Conservation (phyloP, 768 basidiomycete genomes). For the Lactarius evosmus region DNA sequence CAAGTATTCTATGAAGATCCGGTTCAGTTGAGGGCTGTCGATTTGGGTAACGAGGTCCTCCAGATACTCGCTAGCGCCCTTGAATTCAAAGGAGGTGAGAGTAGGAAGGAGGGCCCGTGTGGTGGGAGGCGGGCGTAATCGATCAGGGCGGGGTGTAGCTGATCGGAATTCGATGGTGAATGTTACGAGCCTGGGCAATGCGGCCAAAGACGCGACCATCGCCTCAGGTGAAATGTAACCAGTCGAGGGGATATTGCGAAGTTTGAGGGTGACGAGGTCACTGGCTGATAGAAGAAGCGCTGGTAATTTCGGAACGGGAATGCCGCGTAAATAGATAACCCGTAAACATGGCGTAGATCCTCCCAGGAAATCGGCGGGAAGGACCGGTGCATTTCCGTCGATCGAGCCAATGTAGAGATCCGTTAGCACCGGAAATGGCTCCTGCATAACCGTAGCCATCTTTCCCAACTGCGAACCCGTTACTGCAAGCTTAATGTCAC, state of each 20-base stretch:
- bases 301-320: background rate
- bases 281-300: too few species aligned
- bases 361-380: too few species aligned
- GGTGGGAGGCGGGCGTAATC: background rate
- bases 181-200: background rate
- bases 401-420: slow-evolving; percentile 42
- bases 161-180: background rate
- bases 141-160: background rate
- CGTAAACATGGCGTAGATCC: slow-evolving; percentile 85
- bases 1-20: background rate
- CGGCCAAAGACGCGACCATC: background rate
- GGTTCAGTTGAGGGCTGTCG: background rate
- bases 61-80: background rate
- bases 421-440: background rate
- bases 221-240: too few species aligned
- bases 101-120: background rate
- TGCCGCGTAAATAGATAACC: slow-evolving; percentile 36
- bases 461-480: too few species aligned
- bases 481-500: too few species aligned
- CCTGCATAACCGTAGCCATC: background rate
- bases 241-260: too few species aligned
- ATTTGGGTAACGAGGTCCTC: background rate
- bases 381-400: too few species aligned
- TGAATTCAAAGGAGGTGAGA: background rate
- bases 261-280: too few species aligned